Evolutionary conservation across 805 yeast genomes (phyloP).

Genomic region (Yarrowia deformans): DNA sequence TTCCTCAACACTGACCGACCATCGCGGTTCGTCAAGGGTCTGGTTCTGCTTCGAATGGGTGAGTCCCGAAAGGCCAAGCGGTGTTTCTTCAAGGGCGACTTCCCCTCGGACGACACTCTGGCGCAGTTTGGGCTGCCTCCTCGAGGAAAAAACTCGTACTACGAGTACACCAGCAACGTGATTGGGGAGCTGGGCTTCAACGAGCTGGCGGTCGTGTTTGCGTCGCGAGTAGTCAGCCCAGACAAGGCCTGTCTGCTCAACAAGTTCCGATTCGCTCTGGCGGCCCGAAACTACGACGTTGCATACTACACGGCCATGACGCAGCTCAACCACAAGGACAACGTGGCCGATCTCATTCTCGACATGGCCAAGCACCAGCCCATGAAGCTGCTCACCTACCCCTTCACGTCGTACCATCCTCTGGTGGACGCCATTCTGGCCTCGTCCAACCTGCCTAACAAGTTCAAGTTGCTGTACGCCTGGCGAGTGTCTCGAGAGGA

Average conservation of each 20-base stretch:
- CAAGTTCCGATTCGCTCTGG: conserved; percentile 21
- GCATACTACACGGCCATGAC: conserved; percentile 33
- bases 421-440: conserved; percentile 32
- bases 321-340: conserved; percentile 20
- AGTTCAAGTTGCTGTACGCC: conserved; percentile 58
- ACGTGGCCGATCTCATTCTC: conserved; percentile 9
- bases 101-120: conserved; percentile 14
- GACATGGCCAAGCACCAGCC: conserved; percentile 31
- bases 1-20: conserved; percentile 3
- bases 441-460: conserved; percentile 12
- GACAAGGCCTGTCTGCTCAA: background rate
- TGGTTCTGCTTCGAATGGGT: conserved; percentile 23
- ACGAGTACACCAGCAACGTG: conserved; percentile 10
- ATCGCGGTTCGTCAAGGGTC: conserved; percentile 19
- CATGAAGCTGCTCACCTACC: conserved; percentile 12
- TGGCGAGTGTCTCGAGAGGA: conserved; percentile 59
- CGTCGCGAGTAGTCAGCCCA: background rate
- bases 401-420: conserved; percentile 17
- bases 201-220: conserved; percentile 21
- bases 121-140: conserved; percentile 1
- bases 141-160: background rate
- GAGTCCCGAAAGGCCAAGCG: conserved; percentile 34
- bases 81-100: conserved; percentile 16
- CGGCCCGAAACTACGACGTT: conserved; percentile 33
- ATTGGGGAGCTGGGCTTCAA: background rate